These are phyloP conservation scores for Adansonia rubrostipa DNA, from an alignment of 441 rosid species.

Conservation along the genomic window DNA sequence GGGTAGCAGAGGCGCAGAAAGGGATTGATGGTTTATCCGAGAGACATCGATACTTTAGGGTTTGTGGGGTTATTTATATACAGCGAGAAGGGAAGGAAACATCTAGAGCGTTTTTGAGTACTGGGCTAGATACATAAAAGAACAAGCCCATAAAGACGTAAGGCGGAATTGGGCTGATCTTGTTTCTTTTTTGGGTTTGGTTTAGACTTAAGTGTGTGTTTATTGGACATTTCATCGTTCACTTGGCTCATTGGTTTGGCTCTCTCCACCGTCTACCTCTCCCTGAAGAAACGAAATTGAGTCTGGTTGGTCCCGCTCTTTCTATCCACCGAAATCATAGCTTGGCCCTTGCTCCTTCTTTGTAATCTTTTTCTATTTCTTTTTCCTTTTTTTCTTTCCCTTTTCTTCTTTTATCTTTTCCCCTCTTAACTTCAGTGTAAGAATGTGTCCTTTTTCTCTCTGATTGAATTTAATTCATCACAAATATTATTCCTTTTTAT, in stretches of 20 bases:
- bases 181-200: no score
- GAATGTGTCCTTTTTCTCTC: background rate
- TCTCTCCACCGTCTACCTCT: constrained; percentile 15
- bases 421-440: constrained; percentile 1
- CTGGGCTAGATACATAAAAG: background rate
- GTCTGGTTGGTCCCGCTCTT: constrained; percentile 52
- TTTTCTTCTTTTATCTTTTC: background rate
- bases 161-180: no score
- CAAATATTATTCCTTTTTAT: background rate
- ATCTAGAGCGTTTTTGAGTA: background rate
- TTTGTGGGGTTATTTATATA: background rate
- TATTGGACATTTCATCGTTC: background rate
- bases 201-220: background rate
- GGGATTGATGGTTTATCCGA: background rate
- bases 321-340: constrained; percentile 48
- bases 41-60: background rate
- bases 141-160: background rate
- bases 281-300: constrained; percentile 1
- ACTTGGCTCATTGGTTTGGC: background rate
- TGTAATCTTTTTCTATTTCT: constrained; percentile 15
- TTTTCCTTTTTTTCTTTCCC: background rate
- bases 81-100: background rate
- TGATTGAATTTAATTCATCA: background rate
- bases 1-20: background rate
- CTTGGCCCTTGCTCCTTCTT: constrained; percentile 37